phyloP scores from a whole-genome alignment of 2,329 filamentous ascomycete genomes.

The Nectriaceae sp. region DNA sequence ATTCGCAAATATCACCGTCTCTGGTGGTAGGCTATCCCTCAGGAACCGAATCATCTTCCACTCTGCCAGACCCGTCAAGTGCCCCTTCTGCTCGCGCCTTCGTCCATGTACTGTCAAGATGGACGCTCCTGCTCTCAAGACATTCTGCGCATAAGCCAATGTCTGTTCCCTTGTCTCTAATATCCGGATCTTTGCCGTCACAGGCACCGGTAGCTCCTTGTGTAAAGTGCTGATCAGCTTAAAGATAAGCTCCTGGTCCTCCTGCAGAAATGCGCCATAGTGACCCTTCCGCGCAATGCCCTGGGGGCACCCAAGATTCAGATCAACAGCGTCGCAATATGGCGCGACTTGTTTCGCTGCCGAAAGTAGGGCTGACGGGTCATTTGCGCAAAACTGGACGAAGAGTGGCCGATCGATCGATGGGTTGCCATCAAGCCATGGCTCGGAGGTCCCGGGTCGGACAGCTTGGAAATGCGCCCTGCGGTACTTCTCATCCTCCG shows the following conservation, averaged over 20 bases:
- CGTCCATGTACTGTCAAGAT: conserved; percentile 93
- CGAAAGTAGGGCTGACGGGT: conserved; percentile 74
- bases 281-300: conserved; percentile 89
- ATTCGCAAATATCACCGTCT: conserved; percentile 95
- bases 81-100: conserved; percentile 88
- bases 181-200: conserved; percentile 94
- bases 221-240: conserved; percentile 84
- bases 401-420: conserved; percentile 83
- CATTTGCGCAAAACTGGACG: conserved; percentile 95
- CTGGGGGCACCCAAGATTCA: conserved; percentile 95
- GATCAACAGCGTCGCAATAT: conserved; percentile 91
- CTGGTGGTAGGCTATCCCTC: conserved; percentile 77
- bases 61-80: conserved; percentile 90
- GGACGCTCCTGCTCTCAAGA: conserved; percentile 84
- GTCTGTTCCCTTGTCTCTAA: conserved; percentile 86
- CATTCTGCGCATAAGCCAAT: conserved; percentile 84
- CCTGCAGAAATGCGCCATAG: conserved; percentile 94
- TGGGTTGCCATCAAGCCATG: conserved; percentile 85
- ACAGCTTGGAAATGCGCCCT: conserved; percentile 78
- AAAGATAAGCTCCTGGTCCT: conserved; percentile 83
- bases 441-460: conserved; percentile 34
- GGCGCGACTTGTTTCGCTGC: conserved; percentile 79
- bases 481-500: conserved; percentile 75
- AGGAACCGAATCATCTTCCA: conserved; percentile 85
- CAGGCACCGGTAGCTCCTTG: conserved; percentile 73